Conservation (phyloP, 2,329 filamentous ascomycete species). For the Trichoderma pleuroti region DNA sequence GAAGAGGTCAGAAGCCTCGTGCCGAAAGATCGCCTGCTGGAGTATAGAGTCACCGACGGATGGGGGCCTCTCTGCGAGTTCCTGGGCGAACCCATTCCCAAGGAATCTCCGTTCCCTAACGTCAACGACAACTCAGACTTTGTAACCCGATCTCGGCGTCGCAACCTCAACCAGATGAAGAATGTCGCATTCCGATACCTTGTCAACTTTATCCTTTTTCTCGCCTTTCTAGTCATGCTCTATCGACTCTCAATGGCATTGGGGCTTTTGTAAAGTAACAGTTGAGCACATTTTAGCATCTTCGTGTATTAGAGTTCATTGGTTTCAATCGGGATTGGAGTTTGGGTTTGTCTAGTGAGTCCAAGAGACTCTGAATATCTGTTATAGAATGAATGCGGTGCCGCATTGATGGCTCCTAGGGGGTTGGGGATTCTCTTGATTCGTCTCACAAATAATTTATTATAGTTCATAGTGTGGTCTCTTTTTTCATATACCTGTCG, state of each 20-base stretch:
- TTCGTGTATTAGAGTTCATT: not conserved
- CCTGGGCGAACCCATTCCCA: conserved; percentile 33
- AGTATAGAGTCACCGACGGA: conserved; percentile 34
- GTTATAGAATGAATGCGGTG: not conserved
- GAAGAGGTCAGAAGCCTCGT: conserved; percentile 16
- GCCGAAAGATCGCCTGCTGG: conserved; percentile 24
- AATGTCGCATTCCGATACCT: conserved; percentile 31
- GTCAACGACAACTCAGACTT: conserved; percentile 37
- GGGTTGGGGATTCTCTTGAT: not conserved
- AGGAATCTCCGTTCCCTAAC: conserved; percentile 26
- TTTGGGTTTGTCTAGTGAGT: not conserved
- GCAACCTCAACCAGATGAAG: conserved; percentile 36
- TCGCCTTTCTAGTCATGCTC: not conserved
- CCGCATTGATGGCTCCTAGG: not conserved
- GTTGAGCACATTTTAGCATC: not conserved
- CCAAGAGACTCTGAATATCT: not conserved
- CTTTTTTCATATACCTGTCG: not conserved
- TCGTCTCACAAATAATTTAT: not conserved
- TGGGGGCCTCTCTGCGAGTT: conserved; percentile 38
- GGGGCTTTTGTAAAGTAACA: not conserved
- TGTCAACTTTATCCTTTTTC: conserved; percentile 20
- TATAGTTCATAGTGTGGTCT: not conserved
- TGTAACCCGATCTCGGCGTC: conserved; percentile 31
- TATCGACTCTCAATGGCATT: not conserved
- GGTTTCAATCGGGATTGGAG: not conserved